These are phyloP conservation scores for Saccharomyces hybrid DNA, from an alignment of 1,139 yeast genomes.

Conservation along the genomic window DNA sequence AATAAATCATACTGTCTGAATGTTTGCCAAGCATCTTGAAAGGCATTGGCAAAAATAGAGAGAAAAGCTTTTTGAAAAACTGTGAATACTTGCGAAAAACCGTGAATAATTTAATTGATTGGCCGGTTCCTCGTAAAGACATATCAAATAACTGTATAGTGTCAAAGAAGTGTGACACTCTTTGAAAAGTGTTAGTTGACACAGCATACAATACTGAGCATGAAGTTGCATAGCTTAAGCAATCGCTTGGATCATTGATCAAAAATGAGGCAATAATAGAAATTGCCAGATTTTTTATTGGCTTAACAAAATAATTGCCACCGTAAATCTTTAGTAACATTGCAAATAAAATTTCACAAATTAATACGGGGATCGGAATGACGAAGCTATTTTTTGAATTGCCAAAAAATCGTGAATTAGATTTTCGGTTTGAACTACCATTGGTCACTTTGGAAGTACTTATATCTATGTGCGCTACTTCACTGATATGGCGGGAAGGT, in stretches of 20 bases:
- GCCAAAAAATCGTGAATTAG: background rate
- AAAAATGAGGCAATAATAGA: conserved; percentile 28
- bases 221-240: conserved; percentile 24
- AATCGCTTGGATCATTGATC: conserved; percentile 27
- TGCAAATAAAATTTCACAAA: conserved; percentile 17
- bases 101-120: background rate
- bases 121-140: background rate
- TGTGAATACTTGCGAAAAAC: background rate
- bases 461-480: conserved; percentile 1
- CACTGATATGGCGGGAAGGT: conserved; percentile 17
- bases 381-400: background rate
- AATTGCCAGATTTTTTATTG: conserved; percentile 24
- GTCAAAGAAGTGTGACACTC: background rate
- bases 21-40: background rate
- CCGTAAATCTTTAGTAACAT: conserved; percentile 19
- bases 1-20: background rate
- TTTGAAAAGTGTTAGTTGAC: conserved; percentile 12
- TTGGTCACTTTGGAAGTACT: conserved; percentile 2
- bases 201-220: conserved; percentile 26
- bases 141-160: background rate
- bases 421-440: conserved; percentile 3
- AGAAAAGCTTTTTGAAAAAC: background rate
- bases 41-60: background rate
- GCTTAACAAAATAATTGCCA: conserved; percentile 18
- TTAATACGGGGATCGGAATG: conserved; percentile 9